These are phyloP conservation scores for Closterium sp. DNA, from an alignment of 139 green algal genomes.

Conservation along the genomic window DNA sequence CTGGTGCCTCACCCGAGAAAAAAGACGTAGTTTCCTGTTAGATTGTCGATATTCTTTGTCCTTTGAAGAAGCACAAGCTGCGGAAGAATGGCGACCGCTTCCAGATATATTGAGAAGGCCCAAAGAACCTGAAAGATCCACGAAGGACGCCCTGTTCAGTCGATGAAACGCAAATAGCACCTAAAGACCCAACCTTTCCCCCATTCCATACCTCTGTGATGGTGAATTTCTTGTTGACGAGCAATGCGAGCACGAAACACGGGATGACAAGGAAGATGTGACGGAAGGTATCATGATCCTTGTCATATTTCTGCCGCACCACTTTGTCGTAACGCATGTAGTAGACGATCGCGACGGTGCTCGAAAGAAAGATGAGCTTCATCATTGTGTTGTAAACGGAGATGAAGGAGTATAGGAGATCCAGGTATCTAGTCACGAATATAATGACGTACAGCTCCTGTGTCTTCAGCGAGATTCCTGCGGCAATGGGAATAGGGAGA, in stretches of 20 bases:
- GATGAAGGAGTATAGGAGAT: slow-evolving; percentile 91
- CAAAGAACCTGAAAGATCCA: slow-evolving; percentile 79
- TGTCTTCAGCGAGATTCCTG: slow-evolving; percentile 95
- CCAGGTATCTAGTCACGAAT: slow-evolving; percentile 93
- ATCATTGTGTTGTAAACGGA: slow-evolving; percentile 98
- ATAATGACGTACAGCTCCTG: slow-evolving; percentile 96
- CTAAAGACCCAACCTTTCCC: not conserved
- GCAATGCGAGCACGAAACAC: slow-evolving; percentile 71
- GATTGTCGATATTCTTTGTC: slow-evolving; percentile 98
- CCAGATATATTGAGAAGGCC: slow-evolving; percentile 98
- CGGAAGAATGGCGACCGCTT: slow-evolving; percentile 97
- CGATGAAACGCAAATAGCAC: not conserved
- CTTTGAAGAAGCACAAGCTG: slow-evolving; percentile 96
- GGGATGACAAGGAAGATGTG: slow-evolving; percentile 80
- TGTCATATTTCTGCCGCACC: slow-evolving; percentile 91
- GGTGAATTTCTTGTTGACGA: slow-evolving; percentile 76
- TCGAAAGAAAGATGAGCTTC: slow-evolving; percentile 93
- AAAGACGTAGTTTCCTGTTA: slow-evolving; percentile 98
- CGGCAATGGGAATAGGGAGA: not conserved
- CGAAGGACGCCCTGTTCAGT: slow-evolving; percentile 1
- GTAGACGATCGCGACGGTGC: slow-evolving; percentile 83
- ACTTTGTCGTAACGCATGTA: slow-evolving; percentile 87
- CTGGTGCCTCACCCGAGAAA: slow-evolving; percentile 72
- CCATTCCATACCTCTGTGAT: slow-evolving; percentile 69
- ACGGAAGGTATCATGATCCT: slow-evolving; percentile 95